Percentiles rank a stretch among this genome's conserved stretches.
These are phyloP conservation scores for Tylopilus intermedius DNA, from an alignment of 768 basidiomycete genomes.

Conservation along the genomic window DNA sequence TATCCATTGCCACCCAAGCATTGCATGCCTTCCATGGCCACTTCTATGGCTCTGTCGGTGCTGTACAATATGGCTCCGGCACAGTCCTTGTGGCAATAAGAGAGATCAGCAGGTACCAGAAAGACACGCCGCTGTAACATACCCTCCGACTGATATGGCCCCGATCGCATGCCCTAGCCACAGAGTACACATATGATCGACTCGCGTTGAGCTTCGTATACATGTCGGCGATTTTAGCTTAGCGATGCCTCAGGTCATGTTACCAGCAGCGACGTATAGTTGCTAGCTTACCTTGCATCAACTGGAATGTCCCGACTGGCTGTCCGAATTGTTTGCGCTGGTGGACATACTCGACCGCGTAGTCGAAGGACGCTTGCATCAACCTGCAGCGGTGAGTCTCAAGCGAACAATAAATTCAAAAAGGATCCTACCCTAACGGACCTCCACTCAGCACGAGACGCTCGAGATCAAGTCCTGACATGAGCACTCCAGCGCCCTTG, in stretches of 20 bases:
- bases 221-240: conserved; percentile 88
- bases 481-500: conserved; percentile 80
- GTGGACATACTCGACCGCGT: conserved; percentile 86
- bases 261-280: not conserved
- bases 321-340: conserved; percentile 88
- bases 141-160: conserved; percentile 76
- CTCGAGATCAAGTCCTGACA: conserved; percentile 93
- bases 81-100: conserved; percentile 65
- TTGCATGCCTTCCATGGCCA: conserved; percentile 88
- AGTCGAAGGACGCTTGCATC: conserved; percentile 92
- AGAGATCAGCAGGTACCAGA: conserved; percentile 1
- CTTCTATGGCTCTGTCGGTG: conserved; percentile 87
- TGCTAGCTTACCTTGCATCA: conserved; percentile 78
- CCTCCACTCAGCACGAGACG: conserved; percentile 89
- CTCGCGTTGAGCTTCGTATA: conserved; percentile 89
- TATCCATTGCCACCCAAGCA: conserved; percentile 95
- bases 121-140: conserved; percentile 25
- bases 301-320: conserved; percentile 84
- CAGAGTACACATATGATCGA: conserved; percentile 88
- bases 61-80: conserved; percentile 93
- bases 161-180: conserved; percentile 81
- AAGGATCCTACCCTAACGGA: conserved; percentile 65
- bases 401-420: not conserved
- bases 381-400: conserved; percentile 42
- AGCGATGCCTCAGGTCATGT: not conserved